Base-by-base conservation (phyloP, 2,329 filamentous ascomycete species). In the Diaporthe aspalathi region DNA sequence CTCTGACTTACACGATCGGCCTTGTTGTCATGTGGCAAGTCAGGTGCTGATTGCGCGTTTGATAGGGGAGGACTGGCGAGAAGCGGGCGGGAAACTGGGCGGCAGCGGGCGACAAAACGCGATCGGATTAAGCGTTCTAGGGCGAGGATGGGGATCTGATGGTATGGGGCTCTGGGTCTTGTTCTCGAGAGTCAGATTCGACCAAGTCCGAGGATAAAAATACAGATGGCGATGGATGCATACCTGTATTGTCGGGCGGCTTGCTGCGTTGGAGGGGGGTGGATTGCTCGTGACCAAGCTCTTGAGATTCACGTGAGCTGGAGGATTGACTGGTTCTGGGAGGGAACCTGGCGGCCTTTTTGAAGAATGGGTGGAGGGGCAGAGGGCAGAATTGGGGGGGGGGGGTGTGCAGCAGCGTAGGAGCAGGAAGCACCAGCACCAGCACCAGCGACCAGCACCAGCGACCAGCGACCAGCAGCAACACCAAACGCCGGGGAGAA, bases 21-120 rank as follows among this genome's bases (percentile, higher is more conserved):
- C 27, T 70, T 43, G n/a, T 67, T 72, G 70, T 68, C 70, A 72
- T 69, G 68, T 72, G 70, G 53, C 70, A 68, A 53, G 70, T 70
- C 70, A 72, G 70, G 70, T 72, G 70, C 62, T 70, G 56, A 68
- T 68, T 68, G 67, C 67, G 67, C 67, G 67, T 60, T 65, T 68
- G 67, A 68, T 68, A 68, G 67, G 35, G 22, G 32, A 24, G 22
- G 32, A 24, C 20, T 16, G 45, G 45, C 29, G 35, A 60, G 56
- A 45, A 16, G 38, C 2, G 7, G 52, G 60, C 60, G 60, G 60
- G 45, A 65, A 27, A 6, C 45, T 65, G 29, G 67, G 67, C 53
- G 54, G 43, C 47, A 27, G 67, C 63, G 50, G 35, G 67, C 67
- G 57, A 65, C 57, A 57, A 72, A 72, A 43, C 22, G 22, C 24